These are phyloP conservation scores for Tricladium varicosporioides DNA, from an alignment of 2,329 filamentous ascomycete species.

Conservation along the genomic window DNA sequence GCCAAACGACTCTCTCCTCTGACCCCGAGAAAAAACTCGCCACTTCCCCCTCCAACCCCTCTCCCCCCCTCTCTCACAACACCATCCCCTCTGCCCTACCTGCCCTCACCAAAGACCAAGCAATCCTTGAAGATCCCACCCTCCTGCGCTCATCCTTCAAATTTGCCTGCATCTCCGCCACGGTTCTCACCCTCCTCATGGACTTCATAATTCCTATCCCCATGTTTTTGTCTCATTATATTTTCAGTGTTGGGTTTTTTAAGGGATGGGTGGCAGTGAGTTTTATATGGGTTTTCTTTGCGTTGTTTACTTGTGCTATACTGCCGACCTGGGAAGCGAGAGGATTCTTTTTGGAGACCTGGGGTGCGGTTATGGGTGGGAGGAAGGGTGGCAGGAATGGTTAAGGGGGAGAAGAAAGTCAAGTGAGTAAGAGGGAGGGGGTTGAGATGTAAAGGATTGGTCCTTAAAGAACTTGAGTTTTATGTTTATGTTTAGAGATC, in stretches of 20 bases:
- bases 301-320: conserved; percentile 7
- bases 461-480: too few species aligned
- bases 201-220: conserved; percentile 7
- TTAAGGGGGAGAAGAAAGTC: too few species aligned
- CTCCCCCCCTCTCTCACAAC: too few species aligned
- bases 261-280: conserved; percentile 11
- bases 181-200: neutral
- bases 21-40: neutral
- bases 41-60: too few species aligned
- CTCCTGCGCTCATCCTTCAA: neutral
- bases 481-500: too few species aligned
- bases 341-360: neutral
- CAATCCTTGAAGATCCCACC: neutral
- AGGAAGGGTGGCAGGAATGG: too few species aligned
- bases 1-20: neutral
- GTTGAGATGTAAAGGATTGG: too few species aligned
- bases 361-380: too few species aligned
- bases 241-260: conserved; percentile 12
- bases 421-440: too few species aligned
- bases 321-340: conserved; percentile 12
- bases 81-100: too few species aligned
- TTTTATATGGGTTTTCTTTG: conserved; percentile 15
- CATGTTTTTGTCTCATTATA: conserved; percentile 11
- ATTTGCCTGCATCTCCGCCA: neutral
- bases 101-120: too few species aligned